A percentile compares a stretch with the other conserved stretches of the same genome.
Conservation (phyloP, 2,329 filamentous ascomycete species). For the Arachnomyces sp. region DNA sequence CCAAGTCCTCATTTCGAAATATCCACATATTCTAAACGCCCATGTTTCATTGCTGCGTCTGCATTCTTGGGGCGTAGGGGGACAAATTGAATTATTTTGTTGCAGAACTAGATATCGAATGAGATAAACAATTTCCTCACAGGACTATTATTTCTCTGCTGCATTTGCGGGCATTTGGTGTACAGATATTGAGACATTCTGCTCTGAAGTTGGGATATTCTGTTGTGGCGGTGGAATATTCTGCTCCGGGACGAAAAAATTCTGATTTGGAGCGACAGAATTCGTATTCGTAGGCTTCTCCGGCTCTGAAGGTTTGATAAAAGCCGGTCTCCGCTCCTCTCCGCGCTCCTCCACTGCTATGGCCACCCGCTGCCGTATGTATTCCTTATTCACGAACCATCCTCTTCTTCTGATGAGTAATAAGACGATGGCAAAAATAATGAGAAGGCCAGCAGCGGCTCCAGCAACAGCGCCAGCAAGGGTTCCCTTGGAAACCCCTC, state of each 20-base stretch:
- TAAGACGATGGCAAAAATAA: slow-evolving; percentile 7
- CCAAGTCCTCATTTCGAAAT: too few relatives aligned
- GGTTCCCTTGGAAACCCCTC: slow-evolving; percentile 3
- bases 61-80: too few relatives aligned
- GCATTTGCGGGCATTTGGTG: slow-evolving; percentile 6
- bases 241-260: too few relatives aligned
- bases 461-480: slow-evolving; percentile 10
- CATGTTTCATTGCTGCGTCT: too few relatives aligned
- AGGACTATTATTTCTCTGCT: slow-evolving; percentile 6
- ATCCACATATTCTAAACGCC: too few relatives aligned
- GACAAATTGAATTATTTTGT: too few relatives aligned
- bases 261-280: slow-evolving; percentile 1
- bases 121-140: too few relatives aligned
- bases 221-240: too few relatives aligned
- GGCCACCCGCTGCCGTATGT: slow-evolving; percentile 4
- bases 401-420: slow-evolving; percentile 6
- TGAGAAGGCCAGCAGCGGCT: slow-evolving; percentile 6
- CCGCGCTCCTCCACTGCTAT: not conserved
- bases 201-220: too few relatives aligned
- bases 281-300: not conserved
- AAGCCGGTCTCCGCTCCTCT: too few relatives aligned
- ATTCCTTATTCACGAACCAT: slow-evolving; percentile 8
- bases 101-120: too few relatives aligned
- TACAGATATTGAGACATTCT: too few relatives aligned
- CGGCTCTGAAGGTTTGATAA: not conserved